Conservation (phyloP, 768 basidiomycete genomes). For the Boletales sp. region DNA sequence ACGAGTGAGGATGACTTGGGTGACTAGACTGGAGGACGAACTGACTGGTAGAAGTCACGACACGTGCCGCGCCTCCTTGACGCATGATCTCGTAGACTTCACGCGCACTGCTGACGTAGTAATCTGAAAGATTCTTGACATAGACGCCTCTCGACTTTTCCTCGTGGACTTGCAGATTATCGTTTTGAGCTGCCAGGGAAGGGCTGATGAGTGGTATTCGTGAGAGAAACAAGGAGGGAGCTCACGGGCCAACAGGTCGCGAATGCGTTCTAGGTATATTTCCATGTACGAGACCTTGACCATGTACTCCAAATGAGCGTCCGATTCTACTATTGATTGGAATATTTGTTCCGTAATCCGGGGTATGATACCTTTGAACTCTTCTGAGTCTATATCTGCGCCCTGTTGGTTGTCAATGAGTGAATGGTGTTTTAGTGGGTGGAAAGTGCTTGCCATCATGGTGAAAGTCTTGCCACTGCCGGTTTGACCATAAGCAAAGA, state of each 20-base stretch:
- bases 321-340: slow-evolving; percentile 93
- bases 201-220: slow-evolving; percentile 3
- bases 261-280: slow-evolving; percentile 94
- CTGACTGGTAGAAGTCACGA: slow-evolving; percentile 92
- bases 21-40: slow-evolving; percentile 10
- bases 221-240: neutral
- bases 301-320: slow-evolving; percentile 93
- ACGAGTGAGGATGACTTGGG: slow-evolving; percentile 1
- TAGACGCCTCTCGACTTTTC: slow-evolving; percentile 98
- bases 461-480: slow-evolving; percentile 97
- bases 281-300: slow-evolving; percentile 99
- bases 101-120: slow-evolving; percentile 91
- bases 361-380: slow-evolving; percentile 94
- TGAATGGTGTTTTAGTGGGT: slow-evolving; percentile 1
- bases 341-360: slow-evolving; percentile 99
- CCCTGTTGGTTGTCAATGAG: slow-evolving; percentile 51
- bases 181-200: slow-evolving; percentile 74
- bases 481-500: slow-evolving; percentile 97
- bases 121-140: slow-evolving; percentile 95
- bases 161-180: slow-evolving; percentile 97
- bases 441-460: slow-evolving; percentile 77
- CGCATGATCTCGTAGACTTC: slow-evolving; percentile 99
- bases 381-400: slow-evolving; percentile 92
- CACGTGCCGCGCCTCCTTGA: slow-evolving; percentile 87
- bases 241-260: slow-evolving; percentile 94